Evolutionary conservation across 2,329 filamentous ascomycete species (phyloP), one percentile per base, ranked within the genome.

Genomic region (Colletotrichum sp.): DNA sequence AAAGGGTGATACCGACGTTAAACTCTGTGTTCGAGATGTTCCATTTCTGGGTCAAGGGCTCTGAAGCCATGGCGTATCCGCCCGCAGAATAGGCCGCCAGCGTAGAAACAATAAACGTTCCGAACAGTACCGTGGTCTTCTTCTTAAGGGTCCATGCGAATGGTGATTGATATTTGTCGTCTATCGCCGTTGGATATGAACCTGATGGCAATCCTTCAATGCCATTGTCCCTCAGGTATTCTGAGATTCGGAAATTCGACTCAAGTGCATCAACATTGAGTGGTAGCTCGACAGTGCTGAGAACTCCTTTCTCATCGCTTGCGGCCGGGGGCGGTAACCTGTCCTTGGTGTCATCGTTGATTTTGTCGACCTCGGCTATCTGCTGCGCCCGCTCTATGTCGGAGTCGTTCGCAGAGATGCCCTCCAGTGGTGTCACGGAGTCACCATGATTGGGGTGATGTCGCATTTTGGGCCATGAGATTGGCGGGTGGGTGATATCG

Each of bases 21-120:
- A 88, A 88, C 4, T 90, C 89, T 8, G 90, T 87, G 24, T 83
- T 79, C 36, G 88, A 88, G 9, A 94, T 83, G 11, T 86, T 77
- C 91, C 91, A 94, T 79, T 89, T 83, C 5, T 82, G 78, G 3
- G 82, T 85, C 82, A 94, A 86, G 34, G 91, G 88, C 0, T 81
- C 82, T 6, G 90, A 82, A 0, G 90, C 89, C 4, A 92, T 87
- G 51, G 88, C 89, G 76, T 93, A 92, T 6, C 91, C 87, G 5
- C 92, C 92, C 0, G 92, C 90, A 1, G 90, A 88, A 78, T 92
- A 93, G 12, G 91, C 91, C 0, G 91, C 90, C n/a, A 93, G 81
- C 1, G 86, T 85, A 0, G 92, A 93, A 16, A 90, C 81, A 63
- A 81, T 69, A 24, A 81, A 81, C 1, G 80, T 74, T 1, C 76